phyloP scores from a whole-genome alignment of 305 asterid genomes.

The Fraxinus ornus region DNA sequence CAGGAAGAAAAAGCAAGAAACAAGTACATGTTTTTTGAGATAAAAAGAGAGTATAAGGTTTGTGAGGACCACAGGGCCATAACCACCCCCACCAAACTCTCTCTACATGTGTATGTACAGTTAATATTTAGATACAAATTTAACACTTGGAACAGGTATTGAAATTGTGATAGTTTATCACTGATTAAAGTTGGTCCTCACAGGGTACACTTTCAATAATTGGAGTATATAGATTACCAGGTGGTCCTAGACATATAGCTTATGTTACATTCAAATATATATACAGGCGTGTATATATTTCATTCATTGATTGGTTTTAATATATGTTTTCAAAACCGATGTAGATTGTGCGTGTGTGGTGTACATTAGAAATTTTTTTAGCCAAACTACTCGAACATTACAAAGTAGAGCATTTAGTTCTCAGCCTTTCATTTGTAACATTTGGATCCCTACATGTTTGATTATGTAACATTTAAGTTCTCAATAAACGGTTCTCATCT shows the following conservation, averaged over 20 bases:
- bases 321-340: background rate
- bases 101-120: background rate
- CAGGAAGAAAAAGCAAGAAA: slow-evolving; percentile 12
- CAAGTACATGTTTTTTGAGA: slow-evolving; percentile 21
- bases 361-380: background rate
- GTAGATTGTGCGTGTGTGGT: background rate
- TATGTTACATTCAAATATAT: background rate
- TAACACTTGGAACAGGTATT: no score
- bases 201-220: slow-evolving; percentile 10
- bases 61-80: slow-evolving; percentile 36
- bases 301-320: background rate
- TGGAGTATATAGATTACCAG: background rate
- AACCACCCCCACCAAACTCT: background rate
- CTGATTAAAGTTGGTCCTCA: background rate
- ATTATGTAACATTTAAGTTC: no score
- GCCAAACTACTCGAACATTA: no score
- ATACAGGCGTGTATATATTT: background rate
- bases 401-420: background rate
- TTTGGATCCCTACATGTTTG: background rate
- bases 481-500: background rate
- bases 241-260: background rate
- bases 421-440: background rate
- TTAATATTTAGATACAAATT: background rate
- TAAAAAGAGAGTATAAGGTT: slow-evolving; percentile 2
- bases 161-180: background rate